A percentile compares a stretch with the other conserved stretches of the same genome.
Conservation (phyloP, 495 filamentous ascomycete species). For the Penicillium macrosclerotiorum region DNA sequence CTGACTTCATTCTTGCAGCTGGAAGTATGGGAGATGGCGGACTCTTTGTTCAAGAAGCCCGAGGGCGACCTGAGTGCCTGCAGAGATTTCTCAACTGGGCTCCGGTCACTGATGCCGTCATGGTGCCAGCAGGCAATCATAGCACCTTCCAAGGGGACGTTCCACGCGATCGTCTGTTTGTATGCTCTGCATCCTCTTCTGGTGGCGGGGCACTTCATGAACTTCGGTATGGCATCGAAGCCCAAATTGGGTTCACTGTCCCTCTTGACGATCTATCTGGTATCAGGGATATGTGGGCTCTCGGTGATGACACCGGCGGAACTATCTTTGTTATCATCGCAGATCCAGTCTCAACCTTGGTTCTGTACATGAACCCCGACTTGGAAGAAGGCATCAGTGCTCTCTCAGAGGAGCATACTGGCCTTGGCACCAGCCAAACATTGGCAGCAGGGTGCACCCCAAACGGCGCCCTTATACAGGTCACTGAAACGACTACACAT, state of each 20-base stretch:
- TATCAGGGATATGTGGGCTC: slow-evolving; percentile 47
- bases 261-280: slow-evolving; percentile 38
- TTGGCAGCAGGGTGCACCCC: slow-evolving; percentile 49
- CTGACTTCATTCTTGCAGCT: slow-evolving; percentile 75
- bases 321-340: slow-evolving; percentile 39
- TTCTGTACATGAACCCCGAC: slow-evolving; percentile 34
- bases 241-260: slow-evolving; percentile 57
- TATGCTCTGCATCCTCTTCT: slow-evolving; percentile 39
- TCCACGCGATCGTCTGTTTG: slow-evolving; percentile 35
- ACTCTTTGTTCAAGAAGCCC: slow-evolving; percentile 63
- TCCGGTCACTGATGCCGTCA: slow-evolving; percentile 69
- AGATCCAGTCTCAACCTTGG: slow-evolving; percentile 37
- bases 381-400: slow-evolving; percentile 37
- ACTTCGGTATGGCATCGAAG: slow-evolving; percentile 68
- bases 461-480: slow-evolving; percentile 48
- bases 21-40: slow-evolving; percentile 82
- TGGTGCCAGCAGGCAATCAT: slow-evolving; percentile 35
- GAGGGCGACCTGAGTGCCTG: slow-evolving; percentile 48
- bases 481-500: slow-evolving; percentile 52
- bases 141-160: slow-evolving; percentile 18
- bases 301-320: slow-evolving; percentile 42
- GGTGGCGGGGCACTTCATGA: slow-evolving; percentile 64
- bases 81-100: slow-evolving; percentile 80
- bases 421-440: slow-evolving; percentile 52
- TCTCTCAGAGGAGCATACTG: slow-evolving; percentile 41